Base-by-base conservation (phyloP, 805 yeast genomes). In the Nematodospora valgi region DNA sequence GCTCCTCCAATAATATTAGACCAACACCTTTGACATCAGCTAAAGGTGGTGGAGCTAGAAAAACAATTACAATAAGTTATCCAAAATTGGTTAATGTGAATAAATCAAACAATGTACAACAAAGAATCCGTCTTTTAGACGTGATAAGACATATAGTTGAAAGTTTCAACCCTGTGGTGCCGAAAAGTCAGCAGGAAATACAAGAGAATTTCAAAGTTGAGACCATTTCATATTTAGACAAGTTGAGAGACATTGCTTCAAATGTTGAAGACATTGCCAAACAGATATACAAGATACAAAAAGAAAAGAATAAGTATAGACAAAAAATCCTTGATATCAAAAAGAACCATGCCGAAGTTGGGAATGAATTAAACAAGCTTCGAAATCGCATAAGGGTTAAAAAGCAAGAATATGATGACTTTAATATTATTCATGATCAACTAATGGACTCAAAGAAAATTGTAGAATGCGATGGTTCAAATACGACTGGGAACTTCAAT, bases 241-340 rank as follows among this genome's bases (percentile, higher is more conserved):
- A 59, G 34, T 40, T 67, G 29, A 39, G 43, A 41, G 72, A 63
- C 40, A 46, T 53, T 10, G 67, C 64, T 42, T 54, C 66, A 7
- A 56, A 53, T 28, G 57, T 66, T 11, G 43, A 51, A 12, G 66
- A 59, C 30, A 46, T 67, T 9, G 44, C 56, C 2, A 44, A 42
- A 20, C 56, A 54, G n/a, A 57, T 67, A 6, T 25, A 32, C 5
- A 46, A 46, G 14, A 48, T 56, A 2, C 69, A 64, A 39, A 52
- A 51, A 37, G 35, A 46, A 36, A 67, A 67, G 39, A 57, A 59
- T 35, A 56, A 51, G 10, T 36, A 52, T 13, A 44, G 73, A 32
- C 35, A 45, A 10, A 45, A 49, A 30, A 61, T 64, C 5, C 50
- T 47, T 32, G 58, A 61, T n/a, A 31, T 64, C 12, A 42, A 56